These are phyloP conservation scores for Cryptosporidium meleagridis DNA, from an alignment of 169 alveolate genomes.

Conservation along the genomic window DNA sequence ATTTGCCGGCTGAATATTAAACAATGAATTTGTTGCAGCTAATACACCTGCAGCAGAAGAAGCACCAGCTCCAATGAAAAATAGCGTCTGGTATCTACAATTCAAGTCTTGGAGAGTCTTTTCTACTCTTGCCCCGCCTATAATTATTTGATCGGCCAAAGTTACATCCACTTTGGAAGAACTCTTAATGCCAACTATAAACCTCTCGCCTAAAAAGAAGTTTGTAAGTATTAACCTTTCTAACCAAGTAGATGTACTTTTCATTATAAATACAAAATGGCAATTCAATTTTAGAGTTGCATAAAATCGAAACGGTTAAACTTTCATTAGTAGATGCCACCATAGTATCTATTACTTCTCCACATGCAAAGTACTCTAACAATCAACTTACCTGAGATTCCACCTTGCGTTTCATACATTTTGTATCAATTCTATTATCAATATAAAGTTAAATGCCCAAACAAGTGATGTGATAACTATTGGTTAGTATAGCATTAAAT, in stretches of 20 bases:
- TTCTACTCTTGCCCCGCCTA: constrained; percentile 91
- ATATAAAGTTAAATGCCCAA: background rate
- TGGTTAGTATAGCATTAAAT: background rate
- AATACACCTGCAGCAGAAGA: constrained; percentile 83
- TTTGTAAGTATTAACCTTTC: background rate
- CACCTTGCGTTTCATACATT: constrained; percentile 42
- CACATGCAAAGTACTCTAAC: background rate
- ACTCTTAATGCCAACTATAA: constrained; percentile 43
- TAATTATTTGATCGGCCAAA: constrained; percentile 83
- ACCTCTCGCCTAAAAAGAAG: constrained; percentile 31
- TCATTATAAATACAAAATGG: background rate
- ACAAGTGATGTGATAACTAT: background rate
- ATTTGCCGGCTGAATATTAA: constrained; percentile 81
- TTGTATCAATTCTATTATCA: background rate
- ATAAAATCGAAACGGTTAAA: too few species aligned
- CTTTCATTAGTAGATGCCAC: background rate
- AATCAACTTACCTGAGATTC: constrained; percentile 9
- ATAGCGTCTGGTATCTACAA: constrained; percentile 88
- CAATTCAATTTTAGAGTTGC: background rate
- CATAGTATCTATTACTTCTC: background rate
- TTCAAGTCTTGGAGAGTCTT: constrained; percentile 87
- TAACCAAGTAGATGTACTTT: background rate
- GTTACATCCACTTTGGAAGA: constrained; percentile 56
- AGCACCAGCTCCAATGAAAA: constrained; percentile 85
- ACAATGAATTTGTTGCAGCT: constrained; percentile 80